phyloP scores from a whole-genome alignment of 2,329 filamentous ascomycete species.

The Aureobasidium musti region DNA sequence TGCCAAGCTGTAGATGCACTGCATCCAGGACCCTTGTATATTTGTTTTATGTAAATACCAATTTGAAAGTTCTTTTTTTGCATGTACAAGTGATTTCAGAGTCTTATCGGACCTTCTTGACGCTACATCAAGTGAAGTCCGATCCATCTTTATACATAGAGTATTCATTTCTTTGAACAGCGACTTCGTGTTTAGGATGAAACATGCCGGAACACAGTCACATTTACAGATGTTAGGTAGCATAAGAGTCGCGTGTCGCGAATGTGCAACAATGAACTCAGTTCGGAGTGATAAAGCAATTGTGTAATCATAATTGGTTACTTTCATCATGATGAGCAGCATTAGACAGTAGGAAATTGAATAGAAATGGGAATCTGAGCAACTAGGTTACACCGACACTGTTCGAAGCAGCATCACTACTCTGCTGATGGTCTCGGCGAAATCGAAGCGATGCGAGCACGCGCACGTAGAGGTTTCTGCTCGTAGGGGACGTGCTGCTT shows the following conservation, averaged over 20 bases:
- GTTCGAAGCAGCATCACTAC: not conserved
- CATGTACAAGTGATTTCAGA: not conserved
- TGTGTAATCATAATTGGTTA: too few relatives aligned
- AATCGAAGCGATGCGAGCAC: not conserved
- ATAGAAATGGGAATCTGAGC: not conserved
- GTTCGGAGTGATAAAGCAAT: too few relatives aligned
- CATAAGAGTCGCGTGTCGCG: too few relatives aligned
- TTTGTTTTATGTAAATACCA: not conserved
- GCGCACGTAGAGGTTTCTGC: constrained; percentile 10
- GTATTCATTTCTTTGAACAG: too few relatives aligned
- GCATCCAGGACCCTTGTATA: not conserved
- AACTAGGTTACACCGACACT: not conserved
- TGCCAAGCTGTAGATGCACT: constrained; percentile 54
- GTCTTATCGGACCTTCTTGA: not conserved
- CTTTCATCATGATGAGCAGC: too few relatives aligned
- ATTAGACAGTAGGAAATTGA: not conserved
- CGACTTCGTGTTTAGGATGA: too few relatives aligned
- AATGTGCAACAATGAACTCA: too few relatives aligned
- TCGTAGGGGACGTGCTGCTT: constrained; percentile 32
- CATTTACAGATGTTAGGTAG: too few relatives aligned
- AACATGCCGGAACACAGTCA: too few relatives aligned
- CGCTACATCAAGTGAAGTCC: too few relatives aligned
- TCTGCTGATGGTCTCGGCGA: not conserved
- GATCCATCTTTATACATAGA: too few relatives aligned
- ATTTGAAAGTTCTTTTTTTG: not conserved